These are phyloP conservation scores for Torrubiellomyces zombiae DNA, from an alignment of 2,329 filamentous ascomycete genomes.

Conservation along the genomic window DNA sequence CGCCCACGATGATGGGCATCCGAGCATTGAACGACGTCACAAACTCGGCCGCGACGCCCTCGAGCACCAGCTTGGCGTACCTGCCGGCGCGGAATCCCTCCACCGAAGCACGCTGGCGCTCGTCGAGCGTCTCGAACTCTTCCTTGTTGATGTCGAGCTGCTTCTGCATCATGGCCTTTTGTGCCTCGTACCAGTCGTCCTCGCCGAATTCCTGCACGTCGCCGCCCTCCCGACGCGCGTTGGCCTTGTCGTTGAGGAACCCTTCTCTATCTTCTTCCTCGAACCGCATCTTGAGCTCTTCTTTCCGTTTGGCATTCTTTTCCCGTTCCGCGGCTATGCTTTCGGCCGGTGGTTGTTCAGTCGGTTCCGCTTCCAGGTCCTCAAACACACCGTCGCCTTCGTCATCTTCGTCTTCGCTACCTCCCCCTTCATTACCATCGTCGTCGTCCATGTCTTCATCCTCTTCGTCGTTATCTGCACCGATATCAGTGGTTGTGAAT, in stretches of 20 bases:
- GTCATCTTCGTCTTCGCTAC: conserved; percentile 39
- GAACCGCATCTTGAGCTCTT: conserved; percentile 85
- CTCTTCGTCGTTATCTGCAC: conserved; percentile 12
- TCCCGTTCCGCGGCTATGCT: conserved; percentile 75
- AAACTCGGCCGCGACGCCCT: conserved; percentile 83
- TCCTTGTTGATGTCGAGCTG: conserved; percentile 93
- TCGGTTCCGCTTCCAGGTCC: conserved; percentile 47
- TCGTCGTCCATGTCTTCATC: conserved; percentile 25
- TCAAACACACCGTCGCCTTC: conserved; percentile 73
- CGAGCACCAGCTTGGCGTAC: conserved; percentile 80
- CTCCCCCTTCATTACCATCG: conserved; percentile 37
- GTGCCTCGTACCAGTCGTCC: conserved; percentile 96
- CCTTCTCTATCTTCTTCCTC: conserved; percentile 98
- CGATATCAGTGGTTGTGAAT: conserved; percentile 55
- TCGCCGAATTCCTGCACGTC: conserved; percentile 74
- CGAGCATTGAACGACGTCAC: conserved; percentile 64
- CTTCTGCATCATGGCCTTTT: conserved; percentile 89
- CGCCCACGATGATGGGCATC: conserved; percentile 75
- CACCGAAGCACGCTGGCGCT: conserved; percentile 63
- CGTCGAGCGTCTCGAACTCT: conserved; percentile 79
- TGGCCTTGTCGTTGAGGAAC: conserved; percentile 76
- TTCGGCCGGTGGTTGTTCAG: conserved; percentile 26
- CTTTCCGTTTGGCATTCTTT: conserved; percentile 79
- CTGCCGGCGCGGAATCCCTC: conserved; percentile 87
- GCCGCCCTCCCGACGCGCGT: conserved; percentile 52